These are phyloP conservation scores for Paracoccidioides lutzii DNA, from an alignment of 2,329 filamentous ascomycete genomes.

Conservation along the genomic window DNA sequence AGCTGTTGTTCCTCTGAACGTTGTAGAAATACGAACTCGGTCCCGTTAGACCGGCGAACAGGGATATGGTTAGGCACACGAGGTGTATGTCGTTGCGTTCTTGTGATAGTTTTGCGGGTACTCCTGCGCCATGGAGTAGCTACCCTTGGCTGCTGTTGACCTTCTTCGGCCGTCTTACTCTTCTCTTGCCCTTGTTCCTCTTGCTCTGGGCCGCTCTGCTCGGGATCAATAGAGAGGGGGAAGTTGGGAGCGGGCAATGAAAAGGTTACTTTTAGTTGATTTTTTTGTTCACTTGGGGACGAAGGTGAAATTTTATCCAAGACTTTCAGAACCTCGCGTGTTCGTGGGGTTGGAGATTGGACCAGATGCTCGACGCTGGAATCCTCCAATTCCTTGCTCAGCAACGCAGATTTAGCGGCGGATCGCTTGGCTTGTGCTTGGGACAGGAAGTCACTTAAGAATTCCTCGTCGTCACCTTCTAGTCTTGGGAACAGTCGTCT, in stretches of 20 bases:
- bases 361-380: not conserved
- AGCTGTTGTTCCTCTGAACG: slow-evolving; percentile 31
- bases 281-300: slow-evolving; percentile 19
- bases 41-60: slow-evolving; percentile 32
- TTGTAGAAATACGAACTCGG: slow-evolving; percentile 33
- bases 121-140: slow-evolving; percentile 26
- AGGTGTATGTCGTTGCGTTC: slow-evolving; percentile 15
- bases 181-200: slow-evolving; percentile 11
- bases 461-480: slow-evolving; percentile 26
- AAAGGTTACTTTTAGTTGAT: slow-evolving; percentile 14
- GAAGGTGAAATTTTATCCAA: slow-evolving; percentile 29
- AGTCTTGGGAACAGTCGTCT: slow-evolving; percentile 22
- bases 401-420: slow-evolving; percentile 19
- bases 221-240: slow-evolving; percentile 4
- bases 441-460: slow-evolving; percentile 30
- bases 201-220: slow-evolving; percentile 11
- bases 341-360: slow-evolving; percentile 13
- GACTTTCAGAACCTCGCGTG: slow-evolving; percentile 24
- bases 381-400: slow-evolving; percentile 12
- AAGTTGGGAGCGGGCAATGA: slow-evolving; percentile 9
- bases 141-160: slow-evolving; percentile 11
- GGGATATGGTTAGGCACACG: slow-evolving; percentile 27
- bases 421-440: slow-evolving; percentile 30
- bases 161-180: slow-evolving; percentile 5
- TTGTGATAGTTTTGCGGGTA: slow-evolving; percentile 19